Conservation (phyloP, 164 flowering plant genomes). For the Platanus orientalis region DNA sequence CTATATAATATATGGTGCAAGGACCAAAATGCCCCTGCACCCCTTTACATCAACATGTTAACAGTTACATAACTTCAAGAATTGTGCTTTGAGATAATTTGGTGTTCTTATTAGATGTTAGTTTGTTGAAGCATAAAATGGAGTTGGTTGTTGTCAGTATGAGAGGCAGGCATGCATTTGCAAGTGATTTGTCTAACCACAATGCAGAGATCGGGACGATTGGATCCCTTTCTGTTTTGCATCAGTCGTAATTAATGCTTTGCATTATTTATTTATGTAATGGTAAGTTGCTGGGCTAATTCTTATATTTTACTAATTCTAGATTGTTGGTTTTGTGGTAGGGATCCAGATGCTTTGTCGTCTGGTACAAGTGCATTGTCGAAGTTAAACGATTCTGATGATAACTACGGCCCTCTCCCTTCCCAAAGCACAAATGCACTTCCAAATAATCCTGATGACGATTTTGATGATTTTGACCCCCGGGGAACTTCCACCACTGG, state of each 20-base stretch:
- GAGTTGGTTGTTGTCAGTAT: too few relatives aligned
- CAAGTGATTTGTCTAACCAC: too few relatives aligned
- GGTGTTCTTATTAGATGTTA: neutral
- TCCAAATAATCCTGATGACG: conserved; percentile 54
- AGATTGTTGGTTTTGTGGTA: conserved; percentile 32
- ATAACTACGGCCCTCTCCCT: conserved; percentile 30
- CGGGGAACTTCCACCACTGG: conserved; percentile 74
- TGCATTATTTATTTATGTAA: too few relatives aligned
- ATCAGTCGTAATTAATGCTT: too few relatives aligned
- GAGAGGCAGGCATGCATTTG: too few relatives aligned
- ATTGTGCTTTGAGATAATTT: neutral
- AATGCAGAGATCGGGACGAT: too few relatives aligned
- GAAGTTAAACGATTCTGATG: conserved; percentile 27
- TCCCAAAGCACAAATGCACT: conserved; percentile 44
- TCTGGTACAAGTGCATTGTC: conserved; percentile 33
- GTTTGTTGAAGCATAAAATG: neutral
- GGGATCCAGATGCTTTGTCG: conserved; percentile 33
- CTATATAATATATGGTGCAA: too few relatives aligned
- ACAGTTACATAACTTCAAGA: too few relatives aligned
- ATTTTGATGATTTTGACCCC: conserved; percentile 95
- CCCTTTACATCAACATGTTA: too few relatives aligned
- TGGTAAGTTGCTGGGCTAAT: neutral
- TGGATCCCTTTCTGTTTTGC: too few relatives aligned
- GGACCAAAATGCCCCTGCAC: too few relatives aligned
- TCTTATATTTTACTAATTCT: conserved; percentile 1